Evolutionary conservation across 2,329 filamentous ascomycete species (phyloP).

Genomic region (Aspergillus ochraceus): DNA sequence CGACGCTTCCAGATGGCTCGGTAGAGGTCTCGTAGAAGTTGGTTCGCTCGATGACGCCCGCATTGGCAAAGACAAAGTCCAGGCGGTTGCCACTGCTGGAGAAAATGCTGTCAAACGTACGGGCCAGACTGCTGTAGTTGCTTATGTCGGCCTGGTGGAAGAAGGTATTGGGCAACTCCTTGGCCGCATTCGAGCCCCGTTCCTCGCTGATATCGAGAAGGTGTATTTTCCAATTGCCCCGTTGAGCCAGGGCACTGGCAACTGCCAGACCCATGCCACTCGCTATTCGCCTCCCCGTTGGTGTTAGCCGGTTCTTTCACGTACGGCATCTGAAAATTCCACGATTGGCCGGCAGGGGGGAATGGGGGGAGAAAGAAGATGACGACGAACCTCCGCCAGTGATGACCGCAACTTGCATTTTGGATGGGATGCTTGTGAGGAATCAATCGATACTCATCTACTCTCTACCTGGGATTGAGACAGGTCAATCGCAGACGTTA

Average conservation of each 20-base stretch:
- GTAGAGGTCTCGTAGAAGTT: background rate
- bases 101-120: slow-evolving; percentile 41
- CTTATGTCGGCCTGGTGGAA: background rate
- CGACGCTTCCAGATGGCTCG: background rate
- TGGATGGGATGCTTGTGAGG: background rate
- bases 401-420: background rate
- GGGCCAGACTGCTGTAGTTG: slow-evolving; percentile 32
- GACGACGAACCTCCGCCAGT: background rate
- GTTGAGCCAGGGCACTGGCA: background rate
- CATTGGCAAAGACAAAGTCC: slow-evolving; percentile 54
- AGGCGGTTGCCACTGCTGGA: slow-evolving; percentile 31
- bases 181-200: slow-evolving; percentile 18
- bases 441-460: background rate
- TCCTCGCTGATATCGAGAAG: slow-evolving; percentile 33
- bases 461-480: background rate
- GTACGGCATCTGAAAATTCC: background rate
- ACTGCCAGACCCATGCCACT: background rate
- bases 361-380: no score
- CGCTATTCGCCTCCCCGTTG: background rate
- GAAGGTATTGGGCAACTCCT: background rate
- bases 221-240: slow-evolving; percentile 25
- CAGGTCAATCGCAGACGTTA: background rate
- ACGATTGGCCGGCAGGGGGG: background rate
- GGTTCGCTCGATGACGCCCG: slow-evolving; percentile 44
- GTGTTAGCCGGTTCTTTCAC: background rate